Evolutionary conservation across 1,284 basidiomycete genomes (phyloP).

Genomic region (Hymenochaete sp.): DNA sequence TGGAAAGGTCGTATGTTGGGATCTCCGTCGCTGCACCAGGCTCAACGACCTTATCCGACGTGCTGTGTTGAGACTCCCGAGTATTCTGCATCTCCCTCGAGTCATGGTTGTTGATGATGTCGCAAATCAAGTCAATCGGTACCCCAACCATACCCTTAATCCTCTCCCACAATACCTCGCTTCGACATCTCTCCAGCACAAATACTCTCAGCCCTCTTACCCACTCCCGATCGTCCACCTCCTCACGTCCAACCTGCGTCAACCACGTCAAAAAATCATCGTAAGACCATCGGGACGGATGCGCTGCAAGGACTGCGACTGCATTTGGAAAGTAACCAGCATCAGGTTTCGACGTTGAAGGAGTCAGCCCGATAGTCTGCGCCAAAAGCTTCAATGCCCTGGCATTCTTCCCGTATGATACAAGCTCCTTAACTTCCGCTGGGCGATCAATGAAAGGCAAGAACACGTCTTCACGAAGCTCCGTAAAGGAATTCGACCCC

Average conservation of each 20-base stretch:
- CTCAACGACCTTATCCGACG: background rate
- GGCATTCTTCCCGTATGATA: constrained; percentile 51
- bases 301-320: constrained; percentile 9
- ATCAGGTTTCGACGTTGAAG: constrained; percentile 27
- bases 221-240: constrained; percentile 55
- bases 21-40: background rate
- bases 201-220: constrained; percentile 54
- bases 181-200: constrained; percentile 46
- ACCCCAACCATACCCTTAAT: constrained; percentile 71
- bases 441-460: constrained; percentile 72
- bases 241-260: constrained; percentile 47
- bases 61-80: no score
- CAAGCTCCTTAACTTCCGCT: constrained; percentile 51
- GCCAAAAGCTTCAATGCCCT: constrained; percentile 62
- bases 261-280: constrained; percentile 52
- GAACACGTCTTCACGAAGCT: constrained; percentile 58
- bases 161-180: constrained; percentile 76
- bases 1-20: constrained; percentile 1
- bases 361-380: constrained; percentile 55
- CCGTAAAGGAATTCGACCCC: constrained; percentile 53
- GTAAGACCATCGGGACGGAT: constrained; percentile 49
- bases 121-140: constrained; percentile 63
- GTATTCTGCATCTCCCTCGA: no score
- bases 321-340: constrained; percentile 20
- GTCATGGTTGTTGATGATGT: constrained; percentile 18